phyloP scores from a whole-genome alignment of 768 basidiomycete genomes.

The Tylopilus sp. region DNA sequence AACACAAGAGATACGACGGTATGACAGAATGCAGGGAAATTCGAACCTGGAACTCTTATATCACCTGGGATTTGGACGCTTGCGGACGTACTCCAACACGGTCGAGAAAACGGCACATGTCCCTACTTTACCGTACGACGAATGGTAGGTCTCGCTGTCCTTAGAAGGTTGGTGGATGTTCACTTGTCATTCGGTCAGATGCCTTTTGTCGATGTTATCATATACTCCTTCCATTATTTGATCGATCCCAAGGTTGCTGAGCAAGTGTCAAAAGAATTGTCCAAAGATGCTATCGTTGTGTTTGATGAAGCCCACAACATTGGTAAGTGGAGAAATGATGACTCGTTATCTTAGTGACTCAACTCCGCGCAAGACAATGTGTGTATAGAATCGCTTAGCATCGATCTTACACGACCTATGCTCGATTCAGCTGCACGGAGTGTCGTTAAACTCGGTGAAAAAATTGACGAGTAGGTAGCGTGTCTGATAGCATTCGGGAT shows the following conservation, averaged over 20 bases:
- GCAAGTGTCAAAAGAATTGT: slow-evolving; percentile 96
- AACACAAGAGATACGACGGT: slow-evolving; percentile 1
- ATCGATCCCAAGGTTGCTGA: slow-evolving; percentile 99
- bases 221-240: slow-evolving; percentile 98
- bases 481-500: not conserved
- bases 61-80: slow-evolving; percentile 91
- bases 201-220: slow-evolving; percentile 93
- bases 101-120: slow-evolving; percentile 80
- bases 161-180: not conserved
- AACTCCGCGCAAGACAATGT: slow-evolving; percentile 71
- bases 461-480: slow-evolving; percentile 84
- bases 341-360: not conserved
- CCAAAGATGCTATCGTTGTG: slow-evolving; percentile 97
- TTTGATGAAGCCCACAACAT: slow-evolving; percentile 99
- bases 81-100: slow-evolving; percentile 88
- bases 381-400: slow-evolving; percentile 96
- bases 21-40: slow-evolving; percentile 71
- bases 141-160: slow-evolving; percentile 63
- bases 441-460: slow-evolving; percentile 79
- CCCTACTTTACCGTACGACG: slow-evolving; percentile 95
- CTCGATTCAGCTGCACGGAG: slow-evolving; percentile 90
- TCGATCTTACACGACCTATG: slow-evolving; percentile 97
- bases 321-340: slow-evolving; percentile 45
- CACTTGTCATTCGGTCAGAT: slow-evolving; percentile 52
- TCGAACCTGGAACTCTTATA: slow-evolving; percentile 78